Evolutionary conservation across 2,329 filamentous ascomycete species (phyloP), one percentile per base, ranked within the genome.

Genomic region (Beauveria medogensis): DNA sequence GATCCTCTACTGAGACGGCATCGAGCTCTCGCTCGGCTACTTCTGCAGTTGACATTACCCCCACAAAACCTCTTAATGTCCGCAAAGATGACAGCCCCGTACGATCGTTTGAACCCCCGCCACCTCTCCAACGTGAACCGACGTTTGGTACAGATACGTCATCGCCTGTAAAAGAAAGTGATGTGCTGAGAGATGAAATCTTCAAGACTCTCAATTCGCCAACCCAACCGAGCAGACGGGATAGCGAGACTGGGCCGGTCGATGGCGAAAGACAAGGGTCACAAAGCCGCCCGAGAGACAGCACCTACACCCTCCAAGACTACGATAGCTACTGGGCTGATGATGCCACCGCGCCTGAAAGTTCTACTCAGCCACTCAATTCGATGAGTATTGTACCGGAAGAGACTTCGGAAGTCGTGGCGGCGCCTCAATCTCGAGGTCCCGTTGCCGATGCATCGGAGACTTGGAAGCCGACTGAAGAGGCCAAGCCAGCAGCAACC

Each of bases 181-280:
- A 92, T 65, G 79, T 82, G 60, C 71, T 92, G 52, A 81, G 85
- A 30, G 87, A 90, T 62, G 90, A 92, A 67, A 92, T 92, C 59
- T 84, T 91, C 58, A 84, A 83, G 62, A 89, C 85, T 47, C 76
- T 92, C 2, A 86, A 80, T 59, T 81, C 86, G 41, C 56, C 47
- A 34, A 55, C 26, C 4, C 47, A 22, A 8, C 44, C 43, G n/a
- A 62, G 22, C 56, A 46, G 40, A 20, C 50, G 44, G 44, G 16
- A 14, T 2, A 14, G 28, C 41, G 55, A 43, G 10, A 14, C 58
- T 41, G 20, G 46, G 8, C 20, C 24, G 24, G 48, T 28, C 14
- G 54, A 63, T 28, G 54, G 5, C 26, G 48, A 47, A 20, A 48
- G 56, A 50, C 20, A 24, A 22, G 20, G 40, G 20, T 34, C 62